These are phyloP conservation scores for Rosa multiflora DNA, from an alignment of 306 rosid species.

Conservation along the genomic window DNA sequence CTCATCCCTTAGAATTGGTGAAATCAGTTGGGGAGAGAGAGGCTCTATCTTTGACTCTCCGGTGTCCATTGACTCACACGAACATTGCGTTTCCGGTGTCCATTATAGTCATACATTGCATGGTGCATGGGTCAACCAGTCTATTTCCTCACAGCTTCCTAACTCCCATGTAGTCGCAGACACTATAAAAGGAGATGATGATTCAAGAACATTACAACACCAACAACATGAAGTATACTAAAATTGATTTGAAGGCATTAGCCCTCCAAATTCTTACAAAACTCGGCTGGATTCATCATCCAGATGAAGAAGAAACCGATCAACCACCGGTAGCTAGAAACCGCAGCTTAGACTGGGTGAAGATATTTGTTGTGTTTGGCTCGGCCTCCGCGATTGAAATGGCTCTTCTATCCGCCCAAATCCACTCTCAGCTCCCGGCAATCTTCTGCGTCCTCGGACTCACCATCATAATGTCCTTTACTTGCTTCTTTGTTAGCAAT, in stretches of 20 bases:
- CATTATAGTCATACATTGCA: too few relatives aligned
- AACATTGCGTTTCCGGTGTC: too few relatives aligned
- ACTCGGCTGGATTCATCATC: background rate
- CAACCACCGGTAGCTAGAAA: background rate
- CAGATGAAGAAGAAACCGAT: background rate
- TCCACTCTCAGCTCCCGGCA: background rate
- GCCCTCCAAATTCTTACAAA: background rate
- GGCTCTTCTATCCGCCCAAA: background rate
- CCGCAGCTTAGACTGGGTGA: background rate
- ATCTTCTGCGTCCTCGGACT: background rate
- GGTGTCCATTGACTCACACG: too few relatives aligned
- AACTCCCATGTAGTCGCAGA: too few relatives aligned
- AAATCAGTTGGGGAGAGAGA: slow-evolving; percentile 20
- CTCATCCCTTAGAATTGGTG: slow-evolving; percentile 43
- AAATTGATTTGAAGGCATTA: background rate
- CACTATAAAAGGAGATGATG: too few relatives aligned
- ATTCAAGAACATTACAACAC: too few relatives aligned
- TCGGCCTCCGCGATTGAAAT: background rate
- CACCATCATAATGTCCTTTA: background rate
- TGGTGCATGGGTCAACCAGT: too few relatives aligned
- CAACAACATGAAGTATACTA: background rate
- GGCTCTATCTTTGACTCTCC: too few relatives aligned
- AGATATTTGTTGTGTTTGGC: slow-evolving; percentile 3
- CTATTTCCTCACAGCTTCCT: too few relatives aligned
- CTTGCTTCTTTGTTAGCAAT: slow-evolving; percentile 9